phyloP scores from a whole-genome alignment of 2,329 filamentous ascomycete species.

The Botrytis medusae region DNA sequence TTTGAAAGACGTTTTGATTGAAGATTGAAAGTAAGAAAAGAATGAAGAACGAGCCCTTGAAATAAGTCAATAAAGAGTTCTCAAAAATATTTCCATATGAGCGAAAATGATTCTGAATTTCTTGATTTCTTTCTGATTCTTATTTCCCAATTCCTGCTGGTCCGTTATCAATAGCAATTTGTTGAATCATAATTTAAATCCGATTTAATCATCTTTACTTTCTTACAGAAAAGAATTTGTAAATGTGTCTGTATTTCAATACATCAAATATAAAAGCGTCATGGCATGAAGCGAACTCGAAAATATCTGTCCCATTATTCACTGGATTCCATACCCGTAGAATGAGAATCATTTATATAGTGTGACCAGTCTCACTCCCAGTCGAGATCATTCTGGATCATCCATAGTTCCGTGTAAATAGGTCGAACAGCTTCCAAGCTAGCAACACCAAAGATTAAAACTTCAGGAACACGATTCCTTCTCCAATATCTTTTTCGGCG shows the following conservation, averaged over 20 bases:
- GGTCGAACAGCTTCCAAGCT: no score
- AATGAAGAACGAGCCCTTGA: neutral
- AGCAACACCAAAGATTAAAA: neutral
- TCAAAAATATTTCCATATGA: neutral
- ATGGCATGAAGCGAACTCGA: neutral
- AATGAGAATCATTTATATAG: neutral
- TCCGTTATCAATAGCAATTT: neutral
- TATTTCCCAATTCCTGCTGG: neutral
- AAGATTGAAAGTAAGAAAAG: neutral
- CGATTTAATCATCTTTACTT: neutral
- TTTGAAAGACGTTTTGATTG: neutral
- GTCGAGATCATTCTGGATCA: neutral
- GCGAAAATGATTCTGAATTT: neutral
- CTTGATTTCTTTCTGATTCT: neutral
- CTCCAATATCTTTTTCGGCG: neutral
- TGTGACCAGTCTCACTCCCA: neutral
- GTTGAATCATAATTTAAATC: neutral
- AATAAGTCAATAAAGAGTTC: neutral
- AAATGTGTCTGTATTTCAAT: neutral
- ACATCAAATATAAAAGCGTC: neutral
- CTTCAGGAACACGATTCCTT: neutral
- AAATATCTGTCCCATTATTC: neutral
- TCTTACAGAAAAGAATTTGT: neutral
- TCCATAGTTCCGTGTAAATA: neutral
- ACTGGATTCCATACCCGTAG: neutral